Evolutionary conservation across 768 basidiomycete species (phyloP).

Genomic region (Calocybe indica): DNA sequence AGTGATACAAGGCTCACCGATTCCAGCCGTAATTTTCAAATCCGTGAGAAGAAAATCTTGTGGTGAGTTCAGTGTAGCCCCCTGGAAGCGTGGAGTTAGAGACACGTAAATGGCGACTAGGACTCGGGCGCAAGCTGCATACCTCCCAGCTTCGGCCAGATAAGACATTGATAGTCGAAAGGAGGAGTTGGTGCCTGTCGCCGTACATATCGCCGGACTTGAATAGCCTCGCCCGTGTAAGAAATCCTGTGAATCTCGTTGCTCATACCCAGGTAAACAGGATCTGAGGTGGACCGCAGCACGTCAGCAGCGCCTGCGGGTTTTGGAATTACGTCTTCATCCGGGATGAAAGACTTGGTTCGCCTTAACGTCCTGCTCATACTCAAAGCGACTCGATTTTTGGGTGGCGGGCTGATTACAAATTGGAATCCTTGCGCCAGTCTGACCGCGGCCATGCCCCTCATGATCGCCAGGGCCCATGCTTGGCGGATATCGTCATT

Average conservation of each 20-base stretch:
- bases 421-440: constrained; percentile 95
- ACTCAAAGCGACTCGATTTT: constrained; percentile 17
- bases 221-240: constrained; percentile 87
- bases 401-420: constrained; percentile 47
- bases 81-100: constrained; percentile 19
- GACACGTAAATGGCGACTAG: background rate
- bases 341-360: constrained; percentile 49
- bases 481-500: constrained; percentile 56
- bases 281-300: constrained; percentile 51
- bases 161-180: constrained; percentile 79
- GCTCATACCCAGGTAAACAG: constrained; percentile 89
- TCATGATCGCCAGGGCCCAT: constrained; percentile 81
- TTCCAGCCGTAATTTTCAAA: constrained; percentile 87
- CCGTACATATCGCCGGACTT: constrained; percentile 81
- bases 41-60: constrained; percentile 72
- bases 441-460: constrained; percentile 89
- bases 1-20: constrained; percentile 36
- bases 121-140: constrained; percentile 2
- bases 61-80: constrained; percentile 76
- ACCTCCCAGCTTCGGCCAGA: constrained; percentile 89
- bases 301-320: constrained; percentile 64
- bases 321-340: constrained; percentile 49
- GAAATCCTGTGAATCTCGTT: constrained; percentile 93
- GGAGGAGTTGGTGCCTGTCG: constrained; percentile 58
- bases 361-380: constrained; percentile 35